Conservation (phyloP, 352 stramenopile species). For the Pythium aristosporum region DNA sequence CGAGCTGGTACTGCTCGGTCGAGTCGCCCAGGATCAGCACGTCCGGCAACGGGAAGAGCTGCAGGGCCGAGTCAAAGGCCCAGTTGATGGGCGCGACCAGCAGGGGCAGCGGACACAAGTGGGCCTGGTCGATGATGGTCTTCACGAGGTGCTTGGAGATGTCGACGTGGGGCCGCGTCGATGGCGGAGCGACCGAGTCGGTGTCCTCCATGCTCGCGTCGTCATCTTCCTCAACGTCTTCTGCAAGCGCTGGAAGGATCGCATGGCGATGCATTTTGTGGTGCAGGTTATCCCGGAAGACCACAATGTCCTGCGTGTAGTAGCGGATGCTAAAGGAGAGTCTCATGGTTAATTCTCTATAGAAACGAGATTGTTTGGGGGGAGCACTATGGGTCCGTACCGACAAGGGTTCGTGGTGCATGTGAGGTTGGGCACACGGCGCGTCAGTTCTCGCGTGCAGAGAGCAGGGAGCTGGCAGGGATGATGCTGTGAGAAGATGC, state of each 20-base stretch:
- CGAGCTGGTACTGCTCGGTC: constrained; percentile 80
- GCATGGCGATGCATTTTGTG: constrained; percentile 90
- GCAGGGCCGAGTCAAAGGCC: constrained; percentile 91
- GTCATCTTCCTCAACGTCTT: constrained; percentile 32
- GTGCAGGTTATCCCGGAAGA: constrained; percentile 92
- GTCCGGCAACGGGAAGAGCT: constrained; percentile 92
- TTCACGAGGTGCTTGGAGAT: constrained; percentile 87
- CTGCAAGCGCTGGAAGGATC: constrained; percentile 52
- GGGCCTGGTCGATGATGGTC: constrained; percentile 91
- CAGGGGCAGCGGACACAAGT: constrained; percentile 90
- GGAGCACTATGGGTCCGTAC: constrained; percentile 11
- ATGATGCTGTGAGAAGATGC: too few species aligned
- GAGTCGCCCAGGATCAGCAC: constrained; percentile 84
- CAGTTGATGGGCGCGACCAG: constrained; percentile 92
- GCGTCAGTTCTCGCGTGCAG: constrained; percentile 70
- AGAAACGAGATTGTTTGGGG: too few species aligned
- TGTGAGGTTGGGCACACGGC: constrained; percentile 67
- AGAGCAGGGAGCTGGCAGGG: constrained; percentile 50
- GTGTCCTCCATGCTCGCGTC: constrained; percentile 32
- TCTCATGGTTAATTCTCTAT: too few species aligned
- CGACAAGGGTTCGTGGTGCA: constrained; percentile 92
- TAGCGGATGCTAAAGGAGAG: constrained; percentile 66
- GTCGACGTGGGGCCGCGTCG: constrained; percentile 45
- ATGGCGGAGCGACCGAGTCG: constrained; percentile 6
- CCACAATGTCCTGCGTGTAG: constrained; percentile 92